Evolutionary conservation across 2,329 filamentous ascomycete genomes (phyloP), one percentile per base, ranked within the genome.

Genomic region (Botrytis cinerea): DNA sequence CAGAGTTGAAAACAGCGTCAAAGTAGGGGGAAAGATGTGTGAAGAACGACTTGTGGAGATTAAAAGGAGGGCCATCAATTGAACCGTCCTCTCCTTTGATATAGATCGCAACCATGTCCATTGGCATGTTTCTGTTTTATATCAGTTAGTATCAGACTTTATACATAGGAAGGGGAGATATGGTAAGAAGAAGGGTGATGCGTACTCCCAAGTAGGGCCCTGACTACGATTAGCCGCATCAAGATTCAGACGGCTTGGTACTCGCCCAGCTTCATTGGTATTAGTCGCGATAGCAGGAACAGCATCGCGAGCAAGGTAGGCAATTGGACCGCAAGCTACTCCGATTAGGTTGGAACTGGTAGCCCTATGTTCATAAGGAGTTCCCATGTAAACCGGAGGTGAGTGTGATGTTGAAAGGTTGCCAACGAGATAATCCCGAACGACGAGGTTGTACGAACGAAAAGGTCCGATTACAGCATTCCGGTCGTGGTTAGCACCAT

Each of bases 11-110:
- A 3, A 45, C 67, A 7, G 74, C 73, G 5, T 59, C 66, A 20
- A 75, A 75, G 61, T 60, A 74, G 0, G 70, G 70, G 0, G 74
- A 74, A 7, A 66, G 20, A 12, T 70, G 40, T 20, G 40, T 38
- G 6, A 75, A 35, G 22, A 73, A 73, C 0, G 40, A 45, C 22
- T 74, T 73, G 48, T 74, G 70, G 3, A 71, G 18, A 28, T 32
- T 28, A 7, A 66, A 57, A 25, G 61, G 43, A 35, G 35, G 22
- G 1, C 45, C 60, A 7, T 66, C 46, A 1, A 57, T 5, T 14
- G n/a, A 10, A 8, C 60, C 60, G 2, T 54, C 28, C 6, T 64
- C 60, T 2, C 48, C 46, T 22, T 46, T 66, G n/a, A 71, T 40
- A 35, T 66, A 32, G n/a, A 71, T 66, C 0, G 43, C 18, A 0